A percentile compares a stretch with the other conserved stretches of the same genome.
These are phyloP conservation scores for Drechmeria coniospora DNA, from an alignment of 2,329 filamentous ascomycete species.

Conservation along the genomic window DNA sequence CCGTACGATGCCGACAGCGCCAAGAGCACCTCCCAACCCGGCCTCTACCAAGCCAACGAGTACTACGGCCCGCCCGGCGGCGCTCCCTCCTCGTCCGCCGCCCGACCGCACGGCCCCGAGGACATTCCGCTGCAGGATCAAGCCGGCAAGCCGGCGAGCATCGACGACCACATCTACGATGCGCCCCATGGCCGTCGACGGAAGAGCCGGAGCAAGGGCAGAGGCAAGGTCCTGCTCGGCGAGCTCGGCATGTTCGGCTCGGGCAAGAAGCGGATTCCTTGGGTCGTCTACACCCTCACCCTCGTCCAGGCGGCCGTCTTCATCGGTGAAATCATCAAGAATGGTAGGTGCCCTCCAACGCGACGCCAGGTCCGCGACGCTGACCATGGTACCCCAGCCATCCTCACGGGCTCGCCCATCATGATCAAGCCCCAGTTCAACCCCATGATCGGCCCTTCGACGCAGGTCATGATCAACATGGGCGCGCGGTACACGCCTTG, in stretches of 20 bases:
- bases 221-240: constrained; percentile 35
- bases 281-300: constrained; percentile 71
- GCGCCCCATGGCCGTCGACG: constrained; percentile 20
- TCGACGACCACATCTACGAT: constrained; percentile 48
- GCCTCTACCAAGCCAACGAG: constrained; percentile 34
- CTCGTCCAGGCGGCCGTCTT: constrained; percentile 70
- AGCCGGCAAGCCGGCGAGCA: constrained; percentile 23
- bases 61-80: constrained; percentile 36
- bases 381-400: constrained; percentile 30
- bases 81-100: constrained; percentile 10
- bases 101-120: constrained; percentile 27
- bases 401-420: constrained; percentile 64
- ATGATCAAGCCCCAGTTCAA: constrained; percentile 78
- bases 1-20: constrained; percentile 18
- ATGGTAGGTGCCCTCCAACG: constrained; percentile 40
- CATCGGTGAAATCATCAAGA: constrained; percentile 73
- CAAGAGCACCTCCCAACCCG: constrained; percentile 21
- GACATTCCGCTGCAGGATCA: constrained; percentile 43
- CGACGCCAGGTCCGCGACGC: not conserved
- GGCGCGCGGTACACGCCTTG: constrained; percentile 83
- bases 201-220: constrained; percentile 18
- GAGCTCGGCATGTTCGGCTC: constrained; percentile 45
- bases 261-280: constrained; percentile 47
- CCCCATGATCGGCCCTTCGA: constrained; percentile 90
- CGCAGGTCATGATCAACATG: constrained; percentile 89